A percentile compares a stretch with the other conserved stretches of the same genome.
These are phyloP conservation scores for Neoboletus subvelutipes DNA, from an alignment of 768 basidiomycete species.

Conservation along the genomic window DNA sequence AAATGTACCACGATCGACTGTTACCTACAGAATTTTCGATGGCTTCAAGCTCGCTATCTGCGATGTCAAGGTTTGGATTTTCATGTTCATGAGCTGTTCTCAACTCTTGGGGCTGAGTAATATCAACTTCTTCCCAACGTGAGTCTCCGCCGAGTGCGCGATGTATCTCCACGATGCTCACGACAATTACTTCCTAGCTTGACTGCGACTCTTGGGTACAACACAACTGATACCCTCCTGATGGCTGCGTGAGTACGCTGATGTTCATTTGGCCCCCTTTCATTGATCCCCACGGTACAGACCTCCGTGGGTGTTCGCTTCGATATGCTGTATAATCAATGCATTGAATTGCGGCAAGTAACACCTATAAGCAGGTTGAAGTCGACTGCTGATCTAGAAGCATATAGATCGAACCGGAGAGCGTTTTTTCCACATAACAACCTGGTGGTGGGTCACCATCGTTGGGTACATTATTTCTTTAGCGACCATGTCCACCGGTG, in stretches of 20 bases:
- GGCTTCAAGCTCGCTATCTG: constrained; percentile 58
- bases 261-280: neutral
- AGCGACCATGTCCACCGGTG: constrained; percentile 48
- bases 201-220: constrained; percentile 59
- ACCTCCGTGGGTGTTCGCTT: constrained; percentile 63
- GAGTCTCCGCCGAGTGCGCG: constrained; percentile 8
- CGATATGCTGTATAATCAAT: constrained; percentile 47
- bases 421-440: constrained; percentile 60
- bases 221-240: constrained; percentile 56
- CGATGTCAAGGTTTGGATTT: constrained; percentile 54
- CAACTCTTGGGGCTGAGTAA: constrained; percentile 59
- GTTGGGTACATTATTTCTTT: constrained; percentile 60
- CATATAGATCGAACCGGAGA: constrained; percentile 56
- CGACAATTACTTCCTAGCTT: constrained; percentile 35
- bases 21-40: constrained; percentile 39
- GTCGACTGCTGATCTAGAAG: neutral
- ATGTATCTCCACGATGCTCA: neutral
- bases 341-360: constrained; percentile 52
- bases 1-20: neutral
- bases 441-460: constrained; percentile 59
- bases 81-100: constrained; percentile 50
- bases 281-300: constrained; percentile 28
- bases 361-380: neutral
- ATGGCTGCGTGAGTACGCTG: constrained; percentile 50
- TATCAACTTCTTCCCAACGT: constrained; percentile 60